These are phyloP conservation scores for Pyrenula massariospora DNA, from an alignment of 495 filamentous ascomycete genomes.

Conservation along the genomic window DNA sequence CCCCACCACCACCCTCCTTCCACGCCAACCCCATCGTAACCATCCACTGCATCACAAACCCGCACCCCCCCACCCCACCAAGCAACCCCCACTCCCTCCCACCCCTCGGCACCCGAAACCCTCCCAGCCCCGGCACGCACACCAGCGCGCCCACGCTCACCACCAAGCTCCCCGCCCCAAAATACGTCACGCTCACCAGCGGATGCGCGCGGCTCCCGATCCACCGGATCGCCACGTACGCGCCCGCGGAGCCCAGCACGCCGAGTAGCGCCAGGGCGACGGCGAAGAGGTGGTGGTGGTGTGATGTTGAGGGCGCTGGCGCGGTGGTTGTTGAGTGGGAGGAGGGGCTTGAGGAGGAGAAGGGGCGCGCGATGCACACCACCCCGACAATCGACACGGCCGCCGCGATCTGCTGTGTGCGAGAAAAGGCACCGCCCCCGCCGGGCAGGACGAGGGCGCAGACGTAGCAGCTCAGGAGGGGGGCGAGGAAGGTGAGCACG, in stretches of 20 bases:
- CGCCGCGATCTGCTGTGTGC: conserved; percentile 63
- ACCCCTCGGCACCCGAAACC: conserved; percentile 50
- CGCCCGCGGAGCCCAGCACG: conserved; percentile 66
- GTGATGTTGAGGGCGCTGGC: conserved; percentile 29
- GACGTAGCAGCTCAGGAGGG: conserved; percentile 69
- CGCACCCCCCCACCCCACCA: conserved; percentile 56
- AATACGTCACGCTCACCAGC: conserved; percentile 79
- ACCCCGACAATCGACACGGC: conserved; percentile 71
- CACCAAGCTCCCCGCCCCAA: conserved; percentile 56
- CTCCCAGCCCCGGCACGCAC: conserved; percentile 31
- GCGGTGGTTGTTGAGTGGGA: conserved; percentile 9
- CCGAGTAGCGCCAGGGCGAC: conserved; percentile 66
- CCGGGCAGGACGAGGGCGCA: conserved; percentile 62
- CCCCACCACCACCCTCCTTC: conserved; percentile 25
- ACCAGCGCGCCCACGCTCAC: conserved; percentile 51
- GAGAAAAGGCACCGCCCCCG: conserved; percentile 72
- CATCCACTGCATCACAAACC: conserved; percentile 80
- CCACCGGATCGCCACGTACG: conserved; percentile 71
- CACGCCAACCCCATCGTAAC: conserved; percentile 70
- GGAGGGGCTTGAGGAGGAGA: conserved; percentile 24
- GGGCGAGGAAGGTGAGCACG: conserved; percentile 83
- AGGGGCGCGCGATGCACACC: conserved; percentile 70
- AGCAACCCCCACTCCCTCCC: conserved; percentile 60
- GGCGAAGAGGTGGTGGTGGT: conserved; percentile 58
- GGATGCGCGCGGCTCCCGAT: conserved; percentile 80